Base-by-base conservation (phyloP, 2,329 filamentous ascomycete species). In the Metarhizium humberi region DNA sequence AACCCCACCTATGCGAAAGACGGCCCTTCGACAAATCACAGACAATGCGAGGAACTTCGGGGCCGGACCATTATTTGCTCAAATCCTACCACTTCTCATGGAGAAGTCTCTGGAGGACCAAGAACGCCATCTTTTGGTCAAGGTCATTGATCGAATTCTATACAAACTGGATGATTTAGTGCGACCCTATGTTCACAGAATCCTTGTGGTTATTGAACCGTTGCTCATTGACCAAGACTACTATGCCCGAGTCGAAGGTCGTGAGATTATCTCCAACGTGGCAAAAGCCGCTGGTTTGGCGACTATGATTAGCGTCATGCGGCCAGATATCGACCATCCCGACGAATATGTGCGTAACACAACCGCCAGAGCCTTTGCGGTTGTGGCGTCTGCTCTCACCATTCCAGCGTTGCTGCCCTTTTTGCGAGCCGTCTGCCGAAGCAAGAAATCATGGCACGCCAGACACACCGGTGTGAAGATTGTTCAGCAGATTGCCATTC, bases 251-350 rank as follows among this genome's bases (percentile, higher is more conserved):
- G 94, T 99, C 5, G 94, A 99, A 72, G 94, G 94, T 71, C 90
- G 94, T 63, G 94, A 99, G 71, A 99, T 99, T 64, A 99, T 99
- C 64, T 97, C 92, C 55, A 99, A 99, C 69, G 82, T 99, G 51
- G 89, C 88, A 68, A 99, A 99, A 73, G 94, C 94, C 29, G 94
- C 95, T 59, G 95, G 94, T 68, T 81, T 99, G 54, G 94, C 94
- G 18, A 94, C 95, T 63, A 99, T 99, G 94, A 99, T 99, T 70
- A 96, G 91, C 73, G 96, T 92, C 8, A 99, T 99, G 94, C 82
- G 94, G 66, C 95, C 94, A 0, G 94, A 99, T 80, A 96, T 99
- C 61, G 94, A 99, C 64, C 94, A 99, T 65, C 89, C 95, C 30
- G 94, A 99, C 65, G 94, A 99, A 70, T 99, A 99, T 68, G 95